Percentiles rank a stretch among this genome's conserved stretches.
These are phyloP conservation scores for Lecanoromycetidae sp. DNA, from an alignment of 2,329 filamentous ascomycete species.

Conservation along the genomic window DNA sequence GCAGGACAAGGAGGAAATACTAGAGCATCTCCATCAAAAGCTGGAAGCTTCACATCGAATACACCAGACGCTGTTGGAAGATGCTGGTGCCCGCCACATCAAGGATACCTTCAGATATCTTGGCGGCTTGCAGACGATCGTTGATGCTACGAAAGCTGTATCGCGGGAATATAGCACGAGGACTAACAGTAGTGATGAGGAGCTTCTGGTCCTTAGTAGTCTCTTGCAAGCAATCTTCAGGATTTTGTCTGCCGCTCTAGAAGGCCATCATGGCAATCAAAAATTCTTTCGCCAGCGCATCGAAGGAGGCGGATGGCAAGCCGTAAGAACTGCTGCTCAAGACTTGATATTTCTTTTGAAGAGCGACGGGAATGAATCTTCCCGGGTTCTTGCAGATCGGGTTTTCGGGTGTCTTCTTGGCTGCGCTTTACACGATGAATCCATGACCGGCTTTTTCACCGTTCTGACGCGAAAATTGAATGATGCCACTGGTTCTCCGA, in stretches of 20 bases:
- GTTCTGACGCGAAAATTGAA: constrained; percentile 21
- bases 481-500: not conserved
- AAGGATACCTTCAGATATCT: constrained; percentile 78
- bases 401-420: constrained; percentile 72
- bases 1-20: not conserved
- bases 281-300: constrained; percentile 72
- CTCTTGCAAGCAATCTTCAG: constrained; percentile 60
- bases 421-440: constrained; percentile 68
- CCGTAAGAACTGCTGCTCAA: constrained; percentile 43
- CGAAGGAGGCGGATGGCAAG: constrained; percentile 64
- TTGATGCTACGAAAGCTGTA: constrained; percentile 57
- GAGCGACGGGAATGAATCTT: constrained; percentile 24
- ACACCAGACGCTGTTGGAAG: constrained; percentile 50
- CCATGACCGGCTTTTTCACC: constrained; percentile 55
- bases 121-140: constrained; percentile 62
- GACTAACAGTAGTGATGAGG: constrained; percentile 43
- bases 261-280: constrained; percentile 71
- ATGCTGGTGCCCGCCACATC: constrained; percentile 35
- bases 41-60: constrained; percentile 44
- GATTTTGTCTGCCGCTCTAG: constrained; percentile 62
- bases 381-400: constrained; percentile 48
- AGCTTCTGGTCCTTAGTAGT: constrained; percentile 54
- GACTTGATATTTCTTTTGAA: constrained; percentile 53
- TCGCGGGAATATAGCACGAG: constrained; percentile 58
- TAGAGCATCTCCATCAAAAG: constrained; percentile 1